Evolutionary conservation across 257 asterid species (phyloP).

Genomic region (Solanum arcanum): DNA sequence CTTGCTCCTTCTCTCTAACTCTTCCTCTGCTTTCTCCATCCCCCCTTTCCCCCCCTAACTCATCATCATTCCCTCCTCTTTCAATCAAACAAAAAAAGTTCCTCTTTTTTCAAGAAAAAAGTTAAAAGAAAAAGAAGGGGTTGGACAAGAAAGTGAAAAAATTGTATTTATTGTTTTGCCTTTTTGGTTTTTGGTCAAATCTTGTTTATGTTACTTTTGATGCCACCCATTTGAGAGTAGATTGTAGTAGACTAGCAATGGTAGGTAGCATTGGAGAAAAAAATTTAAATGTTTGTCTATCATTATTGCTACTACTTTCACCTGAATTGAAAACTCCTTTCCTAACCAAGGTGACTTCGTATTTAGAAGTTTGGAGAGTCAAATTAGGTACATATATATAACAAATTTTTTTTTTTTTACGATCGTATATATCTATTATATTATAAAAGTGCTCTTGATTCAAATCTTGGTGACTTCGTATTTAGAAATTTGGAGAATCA

Average conservation of each 20-base stretch:
- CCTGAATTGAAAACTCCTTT: no score
- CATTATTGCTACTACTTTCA: background rate
- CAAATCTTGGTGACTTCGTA: no score
- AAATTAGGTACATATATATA: no score
- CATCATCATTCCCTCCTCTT: background rate
- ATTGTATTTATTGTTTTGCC: background rate
- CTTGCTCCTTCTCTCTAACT: constrained; percentile 80
- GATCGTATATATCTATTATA: no score
- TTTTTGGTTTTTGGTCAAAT: background rate
- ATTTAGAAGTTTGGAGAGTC: no score
- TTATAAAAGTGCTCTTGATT: no score
- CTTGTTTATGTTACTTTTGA: background rate
- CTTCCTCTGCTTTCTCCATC: constrained; percentile 82
- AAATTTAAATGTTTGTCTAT: background rate
- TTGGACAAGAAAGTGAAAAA: background rate
- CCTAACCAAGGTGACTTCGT: no score
- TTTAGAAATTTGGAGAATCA: no score
- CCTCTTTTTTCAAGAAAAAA: background rate
- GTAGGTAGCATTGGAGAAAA: background rate
- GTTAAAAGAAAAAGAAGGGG: background rate
- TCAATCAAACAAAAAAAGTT: background rate
- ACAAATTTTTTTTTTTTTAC: no score
- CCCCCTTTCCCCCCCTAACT: background rate
- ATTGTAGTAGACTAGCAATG: background rate
- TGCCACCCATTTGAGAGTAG: background rate